Percentiles rank a stretch among this genome's conserved stretches.
phyloP scores from a whole-genome alignment of 2,329 filamentous ascomycete species.

The Plenodomus tracheiphilus region DNA sequence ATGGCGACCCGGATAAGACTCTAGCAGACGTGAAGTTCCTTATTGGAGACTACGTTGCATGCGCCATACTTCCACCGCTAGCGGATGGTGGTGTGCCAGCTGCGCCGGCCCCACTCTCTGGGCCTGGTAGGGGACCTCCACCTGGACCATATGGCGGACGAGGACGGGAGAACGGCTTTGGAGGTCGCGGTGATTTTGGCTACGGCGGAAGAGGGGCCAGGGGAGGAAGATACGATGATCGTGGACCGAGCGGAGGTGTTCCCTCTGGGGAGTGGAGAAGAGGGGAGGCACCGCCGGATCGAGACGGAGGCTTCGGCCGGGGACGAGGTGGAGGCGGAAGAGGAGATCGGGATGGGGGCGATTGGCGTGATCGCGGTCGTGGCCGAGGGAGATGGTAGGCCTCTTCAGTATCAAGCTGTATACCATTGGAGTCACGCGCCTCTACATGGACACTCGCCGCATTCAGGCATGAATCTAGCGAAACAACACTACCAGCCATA shows the following conservation, averaged over 20 bases:
- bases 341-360: constrained; percentile 32
- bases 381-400: constrained; percentile 38
- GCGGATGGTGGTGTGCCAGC: constrained; percentile 74
- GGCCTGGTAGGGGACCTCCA: constrained; percentile 32
- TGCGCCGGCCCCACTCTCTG: constrained; percentile 52
- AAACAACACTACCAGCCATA: too few species aligned
- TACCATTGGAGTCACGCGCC: neutral
- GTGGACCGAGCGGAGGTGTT: constrained; percentile 49
- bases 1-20: constrained; percentile 70
- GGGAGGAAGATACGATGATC: constrained; percentile 37
- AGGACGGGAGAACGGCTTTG: constrained; percentile 38
- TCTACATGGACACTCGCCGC: neutral
- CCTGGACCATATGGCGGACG: constrained; percentile 29
- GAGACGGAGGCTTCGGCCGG: constrained; percentile 35
- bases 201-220: constrained; percentile 45
- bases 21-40: constrained; percentile 79
- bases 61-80: constrained; percentile 76
- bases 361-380: constrained; percentile 39
- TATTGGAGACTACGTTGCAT: constrained; percentile 85
- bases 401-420: neutral
- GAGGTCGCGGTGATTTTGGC: constrained; percentile 38
- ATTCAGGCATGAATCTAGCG: too few species aligned
- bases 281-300: constrained; percentile 64
- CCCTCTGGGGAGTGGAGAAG: constrained; percentile 68
- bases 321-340: constrained; percentile 43